These are phyloP conservation scores for Alternaria novae-zelandiae DNA, from an alignment of 2,329 filamentous ascomycete genomes.

Conservation along the genomic window DNA sequence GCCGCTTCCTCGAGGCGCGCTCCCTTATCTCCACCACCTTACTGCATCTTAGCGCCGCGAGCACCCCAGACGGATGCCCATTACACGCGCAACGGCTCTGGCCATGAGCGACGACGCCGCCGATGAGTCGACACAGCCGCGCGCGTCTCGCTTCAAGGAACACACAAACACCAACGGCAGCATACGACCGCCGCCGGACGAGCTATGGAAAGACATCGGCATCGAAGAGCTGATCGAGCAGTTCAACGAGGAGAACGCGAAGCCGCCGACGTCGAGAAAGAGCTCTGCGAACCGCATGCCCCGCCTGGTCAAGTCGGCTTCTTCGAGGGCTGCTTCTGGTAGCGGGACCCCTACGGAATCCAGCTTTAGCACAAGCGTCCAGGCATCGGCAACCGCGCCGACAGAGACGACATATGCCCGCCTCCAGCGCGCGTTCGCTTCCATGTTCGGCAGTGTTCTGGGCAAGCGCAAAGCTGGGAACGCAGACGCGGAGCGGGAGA, in stretches of 20 bases:
- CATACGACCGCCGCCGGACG: constrained; percentile 40
- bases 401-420: constrained; percentile 36
- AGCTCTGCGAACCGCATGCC: constrained; percentile 5
- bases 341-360: constrained; percentile 2
- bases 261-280: constrained; percentile 17
- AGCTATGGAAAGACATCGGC: constrained; percentile 35
- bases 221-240: constrained; percentile 34
- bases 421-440: constrained; percentile 35
- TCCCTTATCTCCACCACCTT: not conserved
- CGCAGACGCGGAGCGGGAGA: constrained; percentile 26
- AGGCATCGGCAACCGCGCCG: constrained; percentile 7
- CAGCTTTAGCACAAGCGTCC: constrained; percentile 4
- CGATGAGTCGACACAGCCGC: constrained; percentile 27
- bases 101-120: constrained; percentile 23
- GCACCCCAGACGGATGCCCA: constrained; percentile 5
- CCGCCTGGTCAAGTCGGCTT: not conserved
- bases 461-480: constrained; percentile 42
- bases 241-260: constrained; percentile 32
- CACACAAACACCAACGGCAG: constrained; percentile 38
- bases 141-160: constrained; percentile 37
- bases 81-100: constrained; percentile 10
- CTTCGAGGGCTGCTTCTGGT: not conserved
- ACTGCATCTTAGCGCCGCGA: not conserved
- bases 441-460: constrained; percentile 33
- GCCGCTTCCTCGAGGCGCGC: not conserved